Percentiles rank a stretch among this genome's conserved stretches.
These are phyloP conservation scores for Solanum ossicruentum DNA, from an alignment of 257 asterid genomes.

Conservation along the genomic window DNA sequence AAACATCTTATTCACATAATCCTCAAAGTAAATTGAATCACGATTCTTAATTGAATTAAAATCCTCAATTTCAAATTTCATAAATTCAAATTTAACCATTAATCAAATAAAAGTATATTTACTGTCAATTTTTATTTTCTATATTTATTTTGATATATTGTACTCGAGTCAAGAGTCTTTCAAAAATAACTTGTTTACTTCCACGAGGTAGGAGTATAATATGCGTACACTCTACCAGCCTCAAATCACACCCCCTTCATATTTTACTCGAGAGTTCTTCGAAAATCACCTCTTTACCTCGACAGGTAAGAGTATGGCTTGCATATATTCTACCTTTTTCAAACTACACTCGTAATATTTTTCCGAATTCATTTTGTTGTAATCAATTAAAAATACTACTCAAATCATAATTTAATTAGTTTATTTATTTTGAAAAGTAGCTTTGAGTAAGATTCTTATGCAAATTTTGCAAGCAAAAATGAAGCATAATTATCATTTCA, in stretches of 20 bases:
- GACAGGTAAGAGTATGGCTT: fast-evolving
- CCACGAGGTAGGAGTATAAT: fast-evolving
- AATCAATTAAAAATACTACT: not conserved
- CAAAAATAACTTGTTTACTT: fast-evolving
- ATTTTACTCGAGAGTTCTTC: fast-evolving
- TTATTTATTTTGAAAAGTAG: not conserved
- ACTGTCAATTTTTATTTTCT: too few relatives aligned
- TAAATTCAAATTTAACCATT: too few relatives aligned
- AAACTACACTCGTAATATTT: fast-evolving
- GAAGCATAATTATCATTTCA: not conserved
- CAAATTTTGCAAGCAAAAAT: not conserved
- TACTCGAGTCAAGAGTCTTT: fast-evolving
- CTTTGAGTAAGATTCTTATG: not conserved
- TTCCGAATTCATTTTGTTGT: fast-evolving
- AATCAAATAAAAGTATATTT: too few relatives aligned
- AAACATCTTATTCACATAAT: not conserved
- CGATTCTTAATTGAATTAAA: not conserved
- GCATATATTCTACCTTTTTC: fast-evolving
- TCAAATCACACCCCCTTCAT: not conserved
- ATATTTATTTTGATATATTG: not conserved
- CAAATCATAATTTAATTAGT: too few relatives aligned
- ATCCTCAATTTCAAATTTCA: not conserved
- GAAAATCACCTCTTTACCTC: not conserved
- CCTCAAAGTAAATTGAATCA: not conserved
- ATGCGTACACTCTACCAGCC: fast-evolving